Base-by-base conservation (phyloP, 345 rosid species). In the Salix brachista region DNA sequence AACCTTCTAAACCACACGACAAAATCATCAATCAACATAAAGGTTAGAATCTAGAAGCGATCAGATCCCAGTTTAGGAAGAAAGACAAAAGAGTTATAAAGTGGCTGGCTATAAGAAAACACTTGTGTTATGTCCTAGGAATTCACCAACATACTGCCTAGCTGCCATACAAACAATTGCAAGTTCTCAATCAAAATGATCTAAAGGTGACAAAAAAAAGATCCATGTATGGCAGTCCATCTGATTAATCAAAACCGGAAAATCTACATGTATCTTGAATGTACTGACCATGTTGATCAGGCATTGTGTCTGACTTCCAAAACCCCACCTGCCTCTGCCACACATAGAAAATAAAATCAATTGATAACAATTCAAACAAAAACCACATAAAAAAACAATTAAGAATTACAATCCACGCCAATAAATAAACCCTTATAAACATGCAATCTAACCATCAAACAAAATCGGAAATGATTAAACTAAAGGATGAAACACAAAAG, bases 311-410 rank as follows among this genome's bases (percentile, higher is more conserved):
- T 19, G 83, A 76, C 78, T 80, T 89, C 88, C 87, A 85, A 73
- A 84, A 84, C 42, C 88, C 88, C 19, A 86, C 81, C 77, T 83
- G 86, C 76, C 84, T 77, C 87, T 84, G 86, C 80, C 69, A 85
- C 8, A 21, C 60, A 54, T 36, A 79, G 30, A 80, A 73, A 72
- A 71, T 56, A 82, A 58, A 77, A 62, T 44, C 56, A 61, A 39
- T 46, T 23, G 65, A 67, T 11, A 50, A 18, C 23, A 65, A 78
- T 48, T 50, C 25, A 25, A 52, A 46, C 18, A 62, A 70, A 4
- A n/a, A 44, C 37, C 75, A 17, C 4, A 56, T 23, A 30, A 42
- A 23, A 44, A 36, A 65, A 7, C 18, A 12, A 32, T 50, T 23
- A 34, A 13, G 18, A 30, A 34, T 26, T 34, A 36, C 26, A 67